Evolutionary conservation across 805 yeast species (phyloP).

Genomic region (Ogataea populi-albae): DNA sequence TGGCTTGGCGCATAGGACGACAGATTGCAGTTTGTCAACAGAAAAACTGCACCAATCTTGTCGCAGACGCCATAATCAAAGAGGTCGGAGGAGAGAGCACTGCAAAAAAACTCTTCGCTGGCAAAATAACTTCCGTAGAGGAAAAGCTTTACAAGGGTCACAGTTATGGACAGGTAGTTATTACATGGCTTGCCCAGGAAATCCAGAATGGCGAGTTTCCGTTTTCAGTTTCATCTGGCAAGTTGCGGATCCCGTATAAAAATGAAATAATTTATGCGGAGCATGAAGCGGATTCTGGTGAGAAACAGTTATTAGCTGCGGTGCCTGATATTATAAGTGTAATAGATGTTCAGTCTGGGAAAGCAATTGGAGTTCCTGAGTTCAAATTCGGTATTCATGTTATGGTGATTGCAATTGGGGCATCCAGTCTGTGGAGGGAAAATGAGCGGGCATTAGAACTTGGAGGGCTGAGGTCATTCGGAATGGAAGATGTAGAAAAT

Average conservation of each 20-base stretch:
- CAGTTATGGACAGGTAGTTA: conserved; percentile 40
- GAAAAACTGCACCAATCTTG: conserved; percentile 30
- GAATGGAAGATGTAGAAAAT: conserved; percentile 30
- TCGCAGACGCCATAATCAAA: conserved; percentile 35
- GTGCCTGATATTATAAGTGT: conserved; percentile 27
- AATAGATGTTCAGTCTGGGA: conserved; percentile 24
- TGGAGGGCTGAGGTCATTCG: conserved; percentile 32
- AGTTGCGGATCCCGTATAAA: conserved; percentile 41
- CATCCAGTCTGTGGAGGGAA: conserved; percentile 29
- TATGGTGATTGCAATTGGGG: conserved; percentile 27
- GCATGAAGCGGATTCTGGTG: conserved; percentile 8
- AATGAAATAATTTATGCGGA: conserved; percentile 40
- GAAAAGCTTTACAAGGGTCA: conserved; percentile 40
- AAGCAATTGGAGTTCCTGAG: conserved; percentile 29
- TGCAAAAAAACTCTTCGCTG: conserved; percentile 37
- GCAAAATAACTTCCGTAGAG: conserved; percentile 44
- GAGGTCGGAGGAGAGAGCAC: conserved; percentile 28
- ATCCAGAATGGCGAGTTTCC: conserved; percentile 1
- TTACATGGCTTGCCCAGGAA: conserved; percentile 7
- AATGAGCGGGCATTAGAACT: conserved; percentile 30
- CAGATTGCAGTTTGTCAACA: conserved; percentile 38
- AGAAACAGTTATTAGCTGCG: conserved; percentile 15
- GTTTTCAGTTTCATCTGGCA: conserved; percentile 7
- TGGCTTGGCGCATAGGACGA: conserved; percentile 46
- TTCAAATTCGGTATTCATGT: conserved; percentile 27